These are phyloP conservation scores for Cylindrotheca closterium DNA, from an alignment of 108 stramenopile genomes.

Conservation along the genomic window DNA sequence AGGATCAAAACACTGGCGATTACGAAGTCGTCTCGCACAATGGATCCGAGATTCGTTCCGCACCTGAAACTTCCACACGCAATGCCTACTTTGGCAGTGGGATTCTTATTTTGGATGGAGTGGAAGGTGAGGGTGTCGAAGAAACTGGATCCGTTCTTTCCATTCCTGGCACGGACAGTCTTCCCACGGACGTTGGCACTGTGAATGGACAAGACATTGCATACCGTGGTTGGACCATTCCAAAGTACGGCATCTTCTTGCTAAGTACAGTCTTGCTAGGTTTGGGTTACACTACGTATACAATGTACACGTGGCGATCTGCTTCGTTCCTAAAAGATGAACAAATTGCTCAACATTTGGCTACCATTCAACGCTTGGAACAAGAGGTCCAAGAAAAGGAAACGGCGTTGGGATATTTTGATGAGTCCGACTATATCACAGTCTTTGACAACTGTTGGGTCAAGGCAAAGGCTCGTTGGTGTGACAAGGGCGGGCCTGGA, in stretches of 20 bases:
- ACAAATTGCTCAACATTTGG: not conserved
- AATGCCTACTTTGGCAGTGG: conserved; percentile 11
- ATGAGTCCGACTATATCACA: conserved; percentile 4
- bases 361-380: conserved; percentile 11
- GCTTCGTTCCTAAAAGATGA: conserved; percentile 1
- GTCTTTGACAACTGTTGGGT: conserved; percentile 45
- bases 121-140: conserved; percentile 1
- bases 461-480: conserved; percentile 28
- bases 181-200: conserved; percentile 35
- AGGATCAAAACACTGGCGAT: not conserved
- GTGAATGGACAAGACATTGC: conserved; percentile 6
- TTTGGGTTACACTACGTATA: conserved; percentile 3
- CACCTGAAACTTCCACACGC: not conserved
- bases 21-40: conserved; percentile 12
- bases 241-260: not conserved
- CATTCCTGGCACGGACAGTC: conserved; percentile 34
- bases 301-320: conserved; percentile 6
- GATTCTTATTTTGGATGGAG: conserved; percentile 28
- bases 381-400: conserved; percentile 3
- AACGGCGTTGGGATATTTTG: not conserved
- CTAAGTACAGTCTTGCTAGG: not conserved
- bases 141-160: conserved; percentile 20
- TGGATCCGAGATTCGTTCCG: conserved; percentile 4
- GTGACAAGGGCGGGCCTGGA: not conserved
- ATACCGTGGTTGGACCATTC: conserved; percentile 2